Evolutionary conservation across 2,329 filamentous ascomycete genomes (phyloP).

Genomic region (Penicillium sclerotigenum): DNA sequence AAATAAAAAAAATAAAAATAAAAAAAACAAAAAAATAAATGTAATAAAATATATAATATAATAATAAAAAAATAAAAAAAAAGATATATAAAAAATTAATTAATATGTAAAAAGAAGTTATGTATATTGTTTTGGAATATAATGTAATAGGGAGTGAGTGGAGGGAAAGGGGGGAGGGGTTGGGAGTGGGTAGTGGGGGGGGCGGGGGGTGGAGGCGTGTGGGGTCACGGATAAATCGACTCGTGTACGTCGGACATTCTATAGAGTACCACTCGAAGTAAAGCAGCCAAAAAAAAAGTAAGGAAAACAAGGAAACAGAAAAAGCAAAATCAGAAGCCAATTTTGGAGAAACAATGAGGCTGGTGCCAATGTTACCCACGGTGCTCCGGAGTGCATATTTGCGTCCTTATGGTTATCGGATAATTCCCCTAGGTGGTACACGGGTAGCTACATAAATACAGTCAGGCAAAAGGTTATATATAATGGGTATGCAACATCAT

Average conservation of each 20-base stretch:
- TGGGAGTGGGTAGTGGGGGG: too few species aligned
- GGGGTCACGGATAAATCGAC: not conserved
- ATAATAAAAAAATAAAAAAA: too few species aligned
- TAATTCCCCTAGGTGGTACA: slow-evolving; percentile 20
- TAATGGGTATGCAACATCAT: slow-evolving; percentile 16
- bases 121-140: too few species aligned
- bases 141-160: too few species aligned
- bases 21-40: too few species aligned
- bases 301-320: slow-evolving; percentile 1
- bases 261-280: slow-evolving; percentile 6
- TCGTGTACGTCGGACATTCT: slow-evolving; percentile 15
- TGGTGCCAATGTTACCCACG: slow-evolving; percentile 19
- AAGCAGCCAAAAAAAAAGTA: not conserved
- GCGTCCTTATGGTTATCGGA: slow-evolving; percentile 16
- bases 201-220: too few species aligned
- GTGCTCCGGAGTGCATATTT: slow-evolving; percentile 4
- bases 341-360: not conserved
- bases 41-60: too few species aligned
- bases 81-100: too few species aligned
- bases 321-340: slow-evolving; percentile 1
- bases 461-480: not conserved
- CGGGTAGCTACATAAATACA: slow-evolving; percentile 16
- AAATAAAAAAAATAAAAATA: too few species aligned
- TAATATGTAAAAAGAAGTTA: too few species aligned
- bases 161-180: too few species aligned